A percentile compares a stretch with the other conserved stretches of the same genome.
Evolutionary conservation across 2,329 filamentous ascomycete genomes (phyloP).

Genomic region (Penicillium sp.): DNA sequence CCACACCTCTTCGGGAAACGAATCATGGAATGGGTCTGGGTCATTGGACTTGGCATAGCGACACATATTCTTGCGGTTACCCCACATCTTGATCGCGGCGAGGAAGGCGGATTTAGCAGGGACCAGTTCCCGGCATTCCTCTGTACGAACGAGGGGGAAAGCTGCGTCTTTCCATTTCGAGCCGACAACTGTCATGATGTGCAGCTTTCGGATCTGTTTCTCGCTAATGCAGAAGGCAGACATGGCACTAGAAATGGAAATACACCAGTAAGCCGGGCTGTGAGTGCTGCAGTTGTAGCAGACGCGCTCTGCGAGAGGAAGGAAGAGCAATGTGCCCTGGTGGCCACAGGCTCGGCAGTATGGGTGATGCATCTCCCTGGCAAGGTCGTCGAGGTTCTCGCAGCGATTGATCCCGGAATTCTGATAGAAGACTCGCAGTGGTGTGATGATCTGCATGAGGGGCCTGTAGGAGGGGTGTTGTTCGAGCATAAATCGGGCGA

Average conservation of each 20-base stretch:
- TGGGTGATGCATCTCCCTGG: constrained; percentile 13
- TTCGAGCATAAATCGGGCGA: neutral
- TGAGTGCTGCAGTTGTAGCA: constrained; percentile 18
- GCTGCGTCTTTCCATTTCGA: no score
- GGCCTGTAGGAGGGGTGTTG: constrained; percentile 1
- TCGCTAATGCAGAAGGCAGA: constrained; percentile 6
- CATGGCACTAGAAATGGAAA: constrained; percentile 6
- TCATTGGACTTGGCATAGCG: neutral
- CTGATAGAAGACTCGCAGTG: neutral
- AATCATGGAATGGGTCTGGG: no score
- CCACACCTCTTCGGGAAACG: neutral
- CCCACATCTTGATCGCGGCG: neutral
- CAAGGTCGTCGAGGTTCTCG: constrained; percentile 9
- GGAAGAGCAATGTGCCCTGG: constrained; percentile 12
- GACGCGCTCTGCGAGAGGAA: constrained; percentile 21
- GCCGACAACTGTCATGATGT: no score
- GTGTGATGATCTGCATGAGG: neutral
- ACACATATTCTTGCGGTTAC: neutral
- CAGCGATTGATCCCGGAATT: neutral
- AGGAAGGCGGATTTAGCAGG: constrained; percentile 7
- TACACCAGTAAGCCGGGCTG: constrained; percentile 17
- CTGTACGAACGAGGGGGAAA: no score
- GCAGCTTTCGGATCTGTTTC: neutral
- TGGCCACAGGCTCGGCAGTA: constrained; percentile 21
- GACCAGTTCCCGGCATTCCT: neutral